These are phyloP conservation scores for Tricholoma flavovirens DNA, from an alignment of 768 basidiomycete genomes.

Conservation along the genomic window DNA sequence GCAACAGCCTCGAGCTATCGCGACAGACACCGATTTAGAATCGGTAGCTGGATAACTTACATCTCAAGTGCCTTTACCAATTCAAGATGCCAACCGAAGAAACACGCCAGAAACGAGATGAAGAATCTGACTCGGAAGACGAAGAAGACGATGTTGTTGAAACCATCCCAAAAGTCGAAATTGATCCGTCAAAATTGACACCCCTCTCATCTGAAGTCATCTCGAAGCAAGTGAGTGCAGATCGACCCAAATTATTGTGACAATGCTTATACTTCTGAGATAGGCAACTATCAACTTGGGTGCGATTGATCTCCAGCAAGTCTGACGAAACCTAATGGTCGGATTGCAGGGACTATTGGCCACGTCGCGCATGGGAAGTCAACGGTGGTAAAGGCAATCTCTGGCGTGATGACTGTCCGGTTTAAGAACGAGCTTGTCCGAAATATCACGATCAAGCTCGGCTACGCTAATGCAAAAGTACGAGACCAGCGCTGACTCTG, in stretches of 20 bases:
- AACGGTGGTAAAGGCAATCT: conserved; percentile 97
- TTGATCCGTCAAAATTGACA: conserved; percentile 79
- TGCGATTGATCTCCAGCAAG: conserved; percentile 22
- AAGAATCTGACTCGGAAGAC: conserved; percentile 66
- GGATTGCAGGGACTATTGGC: conserved; percentile 79
- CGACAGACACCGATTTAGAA: too few relatives aligned
- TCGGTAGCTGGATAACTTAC: too few relatives aligned
- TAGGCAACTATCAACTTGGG: conserved; percentile 95
- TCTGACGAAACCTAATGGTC: conserved; percentile 9
- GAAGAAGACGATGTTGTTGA: conserved; percentile 56
- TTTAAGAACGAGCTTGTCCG: conserved; percentile 99
- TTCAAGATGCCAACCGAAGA: conserved; percentile 62
- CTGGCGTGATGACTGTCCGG: conserved; percentile 95
- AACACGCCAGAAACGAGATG: conserved; percentile 53
- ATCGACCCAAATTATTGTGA: neutral
- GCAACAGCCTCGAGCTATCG: too few relatives aligned
- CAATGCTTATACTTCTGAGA: conserved; percentile 2
- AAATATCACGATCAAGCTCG: conserved; percentile 99
- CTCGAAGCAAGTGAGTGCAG: conserved; percentile 71
- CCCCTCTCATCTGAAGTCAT: conserved; percentile 88
- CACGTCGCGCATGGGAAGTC: conserved; percentile 99
- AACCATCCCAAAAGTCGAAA: conserved; percentile 56
- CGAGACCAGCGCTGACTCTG: conserved; percentile 17
- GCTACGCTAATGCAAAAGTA: conserved; percentile 98
- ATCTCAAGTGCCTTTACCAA: neutral